Base-by-base conservation (phyloP, 1,139 yeast species). In the Trichomonascaceae sp. region DNA sequence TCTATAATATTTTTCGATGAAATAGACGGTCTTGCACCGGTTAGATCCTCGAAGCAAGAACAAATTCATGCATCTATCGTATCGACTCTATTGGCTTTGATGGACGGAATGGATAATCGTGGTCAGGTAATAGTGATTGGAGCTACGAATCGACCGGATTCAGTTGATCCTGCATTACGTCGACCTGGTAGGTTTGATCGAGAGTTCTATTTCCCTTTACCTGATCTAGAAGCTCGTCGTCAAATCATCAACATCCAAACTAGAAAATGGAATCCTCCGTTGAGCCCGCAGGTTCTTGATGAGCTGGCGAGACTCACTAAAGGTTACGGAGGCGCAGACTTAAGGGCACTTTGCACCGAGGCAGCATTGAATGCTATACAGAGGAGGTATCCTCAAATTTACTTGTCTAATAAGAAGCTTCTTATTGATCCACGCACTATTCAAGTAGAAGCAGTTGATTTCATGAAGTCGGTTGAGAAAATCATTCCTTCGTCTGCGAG, bases 71-170 rank as follows among this genome's bases (percentile, higher is more conserved):
- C 99, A 1, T 87, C 96, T 61, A 90, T 93, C 3, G 96, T 91
- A 17, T 95, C 98, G 0, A 90, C 97, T 0, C 68, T 93, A 39
- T 74, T 88, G 55, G 88, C 96, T 0, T 76, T 90, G 69, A 85
- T 95, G 99, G 99, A 95, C 70, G 99, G 99, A 65, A 95, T 95
- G 99, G 99, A 93, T 68, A 88, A 88, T 61, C 76, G 87, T 58
- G 99, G 99, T 5, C 99, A 95, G 68, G 98, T 95, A 18, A 91
- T 95, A 58, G 96, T 95, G 1, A 90, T 95, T 63, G 99, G 99
- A 55, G 99, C 99, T 0, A 95, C 99, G 0, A 95, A 95, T 71
- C 77, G 99, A 63, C 99, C 99, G 0, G 99, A 95, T 70, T 88
- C 98, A 0, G 86, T 95, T 17, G 99, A 95, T 71, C 97, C 99